Evolutionary conservation across 164 flowering plant species (phyloP).

Genomic region (Stephania japonica): DNA sequence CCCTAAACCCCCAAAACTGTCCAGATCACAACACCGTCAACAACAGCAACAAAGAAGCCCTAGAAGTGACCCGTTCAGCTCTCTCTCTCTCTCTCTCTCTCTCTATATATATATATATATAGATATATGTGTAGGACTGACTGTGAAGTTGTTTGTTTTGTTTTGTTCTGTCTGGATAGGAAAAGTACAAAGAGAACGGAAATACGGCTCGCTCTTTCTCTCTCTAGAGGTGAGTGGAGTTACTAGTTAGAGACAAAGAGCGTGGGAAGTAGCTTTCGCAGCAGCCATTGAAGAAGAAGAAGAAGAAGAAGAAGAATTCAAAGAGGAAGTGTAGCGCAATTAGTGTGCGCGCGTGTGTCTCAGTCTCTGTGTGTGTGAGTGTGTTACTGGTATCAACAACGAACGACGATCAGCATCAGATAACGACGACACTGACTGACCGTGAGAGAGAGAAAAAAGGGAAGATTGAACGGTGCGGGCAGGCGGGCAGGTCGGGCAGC

Average conservation of each 20-base stretch:
- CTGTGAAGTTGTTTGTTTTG: not conserved
- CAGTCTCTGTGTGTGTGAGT: too few species aligned
- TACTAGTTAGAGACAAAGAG: not conserved
- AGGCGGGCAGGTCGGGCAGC: conserved; percentile 31
- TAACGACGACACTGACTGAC: not conserved
- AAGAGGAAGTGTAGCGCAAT: not conserved
- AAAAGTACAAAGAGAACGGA: not conserved
- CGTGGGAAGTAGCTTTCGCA: conserved; percentile 6
- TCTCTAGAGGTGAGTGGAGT: not conserved
- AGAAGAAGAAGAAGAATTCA: conserved; percentile 9
- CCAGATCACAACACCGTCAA: not conserved
- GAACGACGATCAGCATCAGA: too few species aligned
- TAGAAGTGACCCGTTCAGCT: not conserved
- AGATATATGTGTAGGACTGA: too few species aligned
- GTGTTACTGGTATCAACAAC: too few species aligned
- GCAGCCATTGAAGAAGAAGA: conserved; percentile 5
- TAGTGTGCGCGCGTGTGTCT: not conserved
- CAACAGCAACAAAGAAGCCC: not conserved
- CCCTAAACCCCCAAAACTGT: not conserved
- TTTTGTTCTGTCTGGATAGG: not conserved
- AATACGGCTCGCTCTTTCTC: not conserved
- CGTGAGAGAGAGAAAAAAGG: not conserved
- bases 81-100: too few species aligned
- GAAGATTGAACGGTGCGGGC: conserved; percentile 17
- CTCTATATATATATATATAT: too few species aligned